Evolutionary conservation across 1,284 basidiomycete species (phyloP).

Genomic region (Cutaneotrichosporon spelunceum): DNA sequence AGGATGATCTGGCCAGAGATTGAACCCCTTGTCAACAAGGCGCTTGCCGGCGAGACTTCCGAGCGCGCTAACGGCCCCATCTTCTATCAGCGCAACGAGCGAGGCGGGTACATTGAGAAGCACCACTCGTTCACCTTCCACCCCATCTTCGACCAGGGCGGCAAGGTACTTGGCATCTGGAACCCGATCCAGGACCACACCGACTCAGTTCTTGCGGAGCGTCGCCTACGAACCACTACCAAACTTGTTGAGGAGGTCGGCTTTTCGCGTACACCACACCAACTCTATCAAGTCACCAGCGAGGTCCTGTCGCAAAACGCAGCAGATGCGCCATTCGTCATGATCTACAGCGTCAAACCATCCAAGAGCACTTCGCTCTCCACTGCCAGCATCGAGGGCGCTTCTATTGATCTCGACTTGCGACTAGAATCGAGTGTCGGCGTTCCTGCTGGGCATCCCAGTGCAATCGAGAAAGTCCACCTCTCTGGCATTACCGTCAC

Average conservation of each 20-base stretch:
- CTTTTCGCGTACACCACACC: constrained; percentile 23
- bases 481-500: neutral
- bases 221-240: constrained; percentile 34
- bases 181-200: constrained; percentile 39
- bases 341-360: constrained; percentile 37
- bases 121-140: constrained; percentile 42
- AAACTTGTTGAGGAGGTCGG: constrained; percentile 37
- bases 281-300: constrained; percentile 32
- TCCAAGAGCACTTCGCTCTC: neutral
- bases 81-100: constrained; percentile 25
- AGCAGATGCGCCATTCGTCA: constrained; percentile 38
- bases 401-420: constrained; percentile 17
- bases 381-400: neutral
- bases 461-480: constrained; percentile 14
- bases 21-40: constrained; percentile 22
- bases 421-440: constrained; percentile 26
- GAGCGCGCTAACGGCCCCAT: constrained; percentile 31
- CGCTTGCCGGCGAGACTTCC: constrained; percentile 20
- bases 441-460: constrained; percentile 33
- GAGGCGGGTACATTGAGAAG: constrained; percentile 29
- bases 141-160: constrained; percentile 33
- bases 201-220: constrained; percentile 31
- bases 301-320: constrained; percentile 36
- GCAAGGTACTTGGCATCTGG: constrained; percentile 35
- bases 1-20: constrained; percentile 16